Conservation (phyloP, 192 early-diverging fungal species). For the Gorgonomyces haynaldii region DNA sequence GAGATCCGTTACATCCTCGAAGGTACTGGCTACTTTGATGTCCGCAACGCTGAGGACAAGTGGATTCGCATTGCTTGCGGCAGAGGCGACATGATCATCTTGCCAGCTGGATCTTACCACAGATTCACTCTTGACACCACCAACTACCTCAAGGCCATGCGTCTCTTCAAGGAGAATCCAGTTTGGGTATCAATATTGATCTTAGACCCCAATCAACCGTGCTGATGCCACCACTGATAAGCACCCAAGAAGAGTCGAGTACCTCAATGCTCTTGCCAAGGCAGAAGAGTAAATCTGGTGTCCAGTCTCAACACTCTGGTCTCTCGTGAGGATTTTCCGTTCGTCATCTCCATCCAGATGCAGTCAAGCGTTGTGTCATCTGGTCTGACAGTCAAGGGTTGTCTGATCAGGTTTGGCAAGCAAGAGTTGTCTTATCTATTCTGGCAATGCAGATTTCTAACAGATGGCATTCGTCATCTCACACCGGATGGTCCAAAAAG, state of each 20-base stretch:
- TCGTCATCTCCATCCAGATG: too few species aligned
- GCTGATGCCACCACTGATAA: background rate
- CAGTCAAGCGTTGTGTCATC: too few species aligned
- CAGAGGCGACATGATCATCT: slow-evolving; percentile 69
- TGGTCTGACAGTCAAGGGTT: too few species aligned
- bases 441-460: too few species aligned
- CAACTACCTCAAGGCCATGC: slow-evolving; percentile 81
- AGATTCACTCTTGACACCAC: slow-evolving; percentile 82
- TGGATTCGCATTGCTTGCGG: slow-evolving; percentile 82
- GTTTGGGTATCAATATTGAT: too few species aligned
- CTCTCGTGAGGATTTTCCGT: too few species aligned
- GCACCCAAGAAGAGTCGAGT: background rate
- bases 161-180: slow-evolving; percentile 40
- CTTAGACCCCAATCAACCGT: slow-evolving; percentile 8
- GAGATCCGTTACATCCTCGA: slow-evolving; percentile 88
- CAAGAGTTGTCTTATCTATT: too few species aligned
- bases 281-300: background rate
- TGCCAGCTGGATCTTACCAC: slow-evolving; percentile 94
- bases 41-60: slow-evolving; percentile 35
- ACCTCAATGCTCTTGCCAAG: background rate
- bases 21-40: slow-evolving; percentile 86
- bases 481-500: too few species aligned
- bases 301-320: background rate
- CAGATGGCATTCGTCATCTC: too few species aligned
- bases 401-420: too few species aligned